These are phyloP conservation scores for Fusarium brevicatenulatum DNA, from an alignment of 2,329 filamentous ascomycete species.

Conservation along the genomic window DNA sequence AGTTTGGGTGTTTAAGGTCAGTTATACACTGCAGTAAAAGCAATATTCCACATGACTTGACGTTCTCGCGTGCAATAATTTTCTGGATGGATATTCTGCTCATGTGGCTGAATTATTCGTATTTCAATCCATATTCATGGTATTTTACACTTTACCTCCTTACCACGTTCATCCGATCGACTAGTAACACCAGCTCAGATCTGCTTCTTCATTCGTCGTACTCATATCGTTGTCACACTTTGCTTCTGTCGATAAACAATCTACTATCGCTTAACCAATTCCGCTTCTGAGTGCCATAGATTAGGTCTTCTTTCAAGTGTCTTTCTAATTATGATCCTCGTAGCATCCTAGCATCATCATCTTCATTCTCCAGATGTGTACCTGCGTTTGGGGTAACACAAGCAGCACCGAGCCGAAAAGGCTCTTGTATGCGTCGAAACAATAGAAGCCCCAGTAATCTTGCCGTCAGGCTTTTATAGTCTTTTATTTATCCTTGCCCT, in stretches of 20 bases:
- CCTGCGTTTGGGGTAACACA: constrained; percentile 28
- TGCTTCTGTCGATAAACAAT: background rate
- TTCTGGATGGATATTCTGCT: fast-evolving
- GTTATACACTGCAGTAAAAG: background rate
- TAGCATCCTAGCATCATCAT: background rate
- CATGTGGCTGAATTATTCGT: background rate
- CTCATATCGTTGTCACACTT: constrained; percentile 15
- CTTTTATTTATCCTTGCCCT: constrained; percentile 20
- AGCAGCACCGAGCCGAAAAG: background rate
- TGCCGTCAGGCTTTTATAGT: background rate
- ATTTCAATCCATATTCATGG: background rate
- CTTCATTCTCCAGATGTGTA: background rate
- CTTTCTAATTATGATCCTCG: background rate
- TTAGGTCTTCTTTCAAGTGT: background rate
- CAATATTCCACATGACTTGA: background rate
- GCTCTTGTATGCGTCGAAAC: background rate
- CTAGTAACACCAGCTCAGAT: background rate
- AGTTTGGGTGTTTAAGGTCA: background rate
- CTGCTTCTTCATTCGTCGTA: constrained; percentile 3
- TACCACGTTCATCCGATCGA: background rate
- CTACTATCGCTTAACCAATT: background rate
- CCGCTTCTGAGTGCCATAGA: constrained; percentile 1
- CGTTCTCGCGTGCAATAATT: background rate
- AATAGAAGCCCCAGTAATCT: background rate
- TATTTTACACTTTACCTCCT: background rate